These are phyloP conservation scores for Neofusicoccum ribis DNA, from an alignment of 2,329 filamentous ascomycete species.

Conservation along the genomic window DNA sequence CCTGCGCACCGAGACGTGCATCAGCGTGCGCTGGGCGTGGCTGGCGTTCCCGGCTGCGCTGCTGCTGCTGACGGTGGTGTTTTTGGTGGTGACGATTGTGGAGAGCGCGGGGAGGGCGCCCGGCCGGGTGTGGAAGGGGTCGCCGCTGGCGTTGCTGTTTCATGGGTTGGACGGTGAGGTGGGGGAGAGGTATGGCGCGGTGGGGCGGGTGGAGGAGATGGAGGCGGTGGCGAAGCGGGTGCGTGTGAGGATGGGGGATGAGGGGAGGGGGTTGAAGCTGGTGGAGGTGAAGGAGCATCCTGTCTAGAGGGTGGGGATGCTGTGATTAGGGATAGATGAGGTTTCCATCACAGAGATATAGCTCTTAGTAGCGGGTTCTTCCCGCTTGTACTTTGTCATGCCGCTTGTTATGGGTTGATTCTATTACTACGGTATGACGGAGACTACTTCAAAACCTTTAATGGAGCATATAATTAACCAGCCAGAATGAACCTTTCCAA, in stretches of 20 bases:
- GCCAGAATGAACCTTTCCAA: no score
- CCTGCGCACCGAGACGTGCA: background rate
- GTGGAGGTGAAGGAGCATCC: background rate
- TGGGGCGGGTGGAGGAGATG: background rate
- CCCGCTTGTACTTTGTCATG: no score
- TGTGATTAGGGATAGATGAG: no score
- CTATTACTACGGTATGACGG: no score
- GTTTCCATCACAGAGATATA: no score
- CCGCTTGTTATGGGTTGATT: no score
- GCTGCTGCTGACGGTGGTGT: background rate
- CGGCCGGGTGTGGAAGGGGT: background rate
- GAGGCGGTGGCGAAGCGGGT: background rate
- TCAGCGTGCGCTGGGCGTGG: background rate
- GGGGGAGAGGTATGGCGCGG: background rate
- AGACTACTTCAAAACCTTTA: no score
- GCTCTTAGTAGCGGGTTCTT: no score
- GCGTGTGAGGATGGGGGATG: background rate
- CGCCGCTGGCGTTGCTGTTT: background rate
- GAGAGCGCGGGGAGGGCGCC: background rate
- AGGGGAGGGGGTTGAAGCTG: background rate
- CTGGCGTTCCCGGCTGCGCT: background rate
- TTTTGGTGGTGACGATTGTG: background rate
- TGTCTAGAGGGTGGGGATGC: no score
- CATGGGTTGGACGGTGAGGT: background rate
- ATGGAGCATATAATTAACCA: no score